Conservation (phyloP, 768 basidiomycete species). For the Pulveroboletus sp. region DNA sequence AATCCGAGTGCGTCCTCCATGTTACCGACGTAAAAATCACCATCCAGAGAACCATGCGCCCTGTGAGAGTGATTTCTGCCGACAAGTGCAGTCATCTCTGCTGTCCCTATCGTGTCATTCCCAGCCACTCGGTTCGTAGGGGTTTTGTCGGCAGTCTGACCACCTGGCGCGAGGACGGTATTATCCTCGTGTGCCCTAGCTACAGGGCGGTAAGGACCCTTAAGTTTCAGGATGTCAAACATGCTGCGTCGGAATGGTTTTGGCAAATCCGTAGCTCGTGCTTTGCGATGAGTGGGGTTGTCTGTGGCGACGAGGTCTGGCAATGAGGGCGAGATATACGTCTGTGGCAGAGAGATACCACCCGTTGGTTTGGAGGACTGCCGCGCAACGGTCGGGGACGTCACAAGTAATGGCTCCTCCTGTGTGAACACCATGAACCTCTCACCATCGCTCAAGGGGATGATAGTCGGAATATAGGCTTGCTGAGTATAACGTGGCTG, state of each 20-base stretch:
- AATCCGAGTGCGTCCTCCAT: not conserved
- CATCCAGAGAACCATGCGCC: conserved; percentile 1
- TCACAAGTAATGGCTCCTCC: conserved; percentile 21
- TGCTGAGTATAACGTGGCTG: conserved; percentile 3
- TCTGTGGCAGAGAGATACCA: conserved; percentile 2
- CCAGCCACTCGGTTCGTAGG: not conserved
- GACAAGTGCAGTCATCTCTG: not conserved
- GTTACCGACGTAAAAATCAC: not conserved
- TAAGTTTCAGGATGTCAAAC: conserved; percentile 22
- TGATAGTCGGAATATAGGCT: conserved; percentile 9
- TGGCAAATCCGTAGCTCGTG: not conserved
- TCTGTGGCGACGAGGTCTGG: not conserved
- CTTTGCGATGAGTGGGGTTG: not conserved
- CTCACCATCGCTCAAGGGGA: conserved; percentile 24
- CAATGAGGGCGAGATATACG: not conserved
- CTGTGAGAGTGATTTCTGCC: not conserved
- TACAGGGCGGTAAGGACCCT: not conserved
- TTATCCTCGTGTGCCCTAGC: conserved; percentile 1
- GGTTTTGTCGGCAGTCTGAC: not conserved
- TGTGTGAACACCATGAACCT: conserved; percentile 18
- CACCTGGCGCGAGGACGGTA: not conserved
- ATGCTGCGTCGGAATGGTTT: conserved; percentile 20
- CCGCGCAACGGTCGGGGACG: not conserved
- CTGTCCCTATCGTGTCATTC: not conserved
- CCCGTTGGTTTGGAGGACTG: not conserved